Base-by-base conservation (phyloP, 768 basidiomycete species). In the Trametopsis cervina region DNA sequence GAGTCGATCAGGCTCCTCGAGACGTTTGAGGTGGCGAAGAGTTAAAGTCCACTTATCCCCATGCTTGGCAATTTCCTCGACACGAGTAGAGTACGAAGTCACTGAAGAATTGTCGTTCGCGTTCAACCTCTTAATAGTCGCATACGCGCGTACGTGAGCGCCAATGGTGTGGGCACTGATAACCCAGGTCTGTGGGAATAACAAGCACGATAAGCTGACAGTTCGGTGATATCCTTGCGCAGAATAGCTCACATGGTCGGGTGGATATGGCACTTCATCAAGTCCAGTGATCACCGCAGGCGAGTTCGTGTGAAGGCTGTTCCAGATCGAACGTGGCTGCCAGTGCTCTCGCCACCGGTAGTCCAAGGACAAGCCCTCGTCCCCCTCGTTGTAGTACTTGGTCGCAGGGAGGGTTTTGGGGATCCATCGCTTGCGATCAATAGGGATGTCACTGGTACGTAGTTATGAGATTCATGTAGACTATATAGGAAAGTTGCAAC, bases 301-400 rank as follows among this genome's bases (percentile, higher is more conserved):
- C 1, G 41, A 42, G 22, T 42, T 42, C 21, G 41, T 42, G 41
- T 42, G 41, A 7, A 42, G 20, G 22, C 41, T 42, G 25, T 42
- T 25, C 41, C 41, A 42, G 10, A 42, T 25, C 10, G 41, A 25
- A 24, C 41, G 41, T 10, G 41, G 41, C 21, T 15, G 20, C 41
- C 41, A 42, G 41, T 42, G 41, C 22, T 42, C 41, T n/a, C 41
- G 41, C 41, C 41, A 42, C 17, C 41, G 41, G 17, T 42, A n/a
- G 41, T 25, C 25, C 20, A 42, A 25, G 41, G 41, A 22, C 2
- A 42, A 17, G 13, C 24, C 24, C 11, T 42, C 41, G n/a, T 42
- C 41, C 21, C 41, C 41, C 22, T 42, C 41, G 18, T 42, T 42
- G 41, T 22, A 42, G 41, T 23, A 9, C 4, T 11, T 42, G 10